Base-by-base conservation (phyloP, 2,329 filamentous ascomycete genomes). In the Epichloe uncinata region DNA sequence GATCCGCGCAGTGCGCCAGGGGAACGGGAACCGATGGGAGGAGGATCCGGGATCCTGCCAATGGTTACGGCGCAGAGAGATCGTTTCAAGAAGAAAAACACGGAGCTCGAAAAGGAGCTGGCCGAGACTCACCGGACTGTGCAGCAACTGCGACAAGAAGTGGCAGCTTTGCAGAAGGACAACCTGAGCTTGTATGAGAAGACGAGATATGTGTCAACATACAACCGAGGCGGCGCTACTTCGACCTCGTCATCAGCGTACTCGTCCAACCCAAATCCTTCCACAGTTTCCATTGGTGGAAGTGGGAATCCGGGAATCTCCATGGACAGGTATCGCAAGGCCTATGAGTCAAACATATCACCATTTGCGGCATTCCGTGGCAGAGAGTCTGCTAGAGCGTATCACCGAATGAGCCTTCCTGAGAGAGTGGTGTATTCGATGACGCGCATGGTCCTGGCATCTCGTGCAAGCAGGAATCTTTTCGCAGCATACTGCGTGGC, bases 1-100 rank as follows among this genome's bases (percentile, higher is more conserved):
- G 87, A 95, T 60, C 82, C 85, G 20, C 76, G 79, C 42, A 72
- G 52, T 15, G 55, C 58, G 41, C 71, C 68, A 45, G 63, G 67
- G 8, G 68, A 73, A 38, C 70, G 74, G 15, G 85, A 88, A 44
- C 73, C 82, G 8, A 75, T 84, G 50, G 85, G 85, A 34, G 75
- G 86, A 49, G 87, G 87, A 2, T 87, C 87, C 0, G 88, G 90
- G 12, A 96, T 98, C 55, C 73, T 98, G 22, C 94, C 93, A 36
- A 98, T 98, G 94, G 86, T 98, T 48, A 95, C 93, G 35, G 93
- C 94, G 2, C 94, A 98, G 69, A 84, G 93, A 54, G 93, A 98
- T 68, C 87, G 93, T 47, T 98, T 97, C 78, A 97, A 96, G 74
- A 88, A 95, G 73, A 87, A 90, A 62, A 97, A 95, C 56, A 72